Evolutionary conservation across 768 basidiomycete species (phyloP).

Genomic region (Gelatoporia subvermispora): DNA sequence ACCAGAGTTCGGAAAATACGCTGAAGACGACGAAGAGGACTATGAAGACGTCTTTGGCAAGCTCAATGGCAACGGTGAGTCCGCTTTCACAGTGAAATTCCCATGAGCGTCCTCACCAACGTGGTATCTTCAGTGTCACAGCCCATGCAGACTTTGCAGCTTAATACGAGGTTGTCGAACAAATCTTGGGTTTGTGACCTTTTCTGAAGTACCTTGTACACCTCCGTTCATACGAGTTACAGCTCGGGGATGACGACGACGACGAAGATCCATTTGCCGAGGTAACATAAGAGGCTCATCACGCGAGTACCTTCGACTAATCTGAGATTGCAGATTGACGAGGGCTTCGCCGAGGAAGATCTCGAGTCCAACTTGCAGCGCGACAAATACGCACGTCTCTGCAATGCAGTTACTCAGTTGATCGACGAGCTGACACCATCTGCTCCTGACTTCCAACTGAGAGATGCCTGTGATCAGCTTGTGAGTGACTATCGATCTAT

Average conservation of each 20-base stretch:
- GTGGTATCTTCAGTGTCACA: conserved; percentile 38
- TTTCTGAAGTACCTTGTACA: neutral
- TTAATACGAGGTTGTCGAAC: conserved; percentile 83
- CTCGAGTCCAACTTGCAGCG: conserved; percentile 88
- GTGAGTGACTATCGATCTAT: conserved; percentile 38
- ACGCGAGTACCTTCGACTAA: neutral
- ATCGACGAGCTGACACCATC: conserved; percentile 83
- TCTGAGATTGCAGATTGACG: conserved; percentile 62
- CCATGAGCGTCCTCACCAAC: neutral
- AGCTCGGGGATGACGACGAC: conserved; percentile 81
- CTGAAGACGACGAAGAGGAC: conserved; percentile 86
- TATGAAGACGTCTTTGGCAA: conserved; percentile 95
- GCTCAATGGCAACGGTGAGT: conserved; percentile 59
- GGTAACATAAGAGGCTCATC: no score
- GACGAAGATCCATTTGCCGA: conserved; percentile 97
- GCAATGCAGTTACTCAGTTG: conserved; percentile 73
- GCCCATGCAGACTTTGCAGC: conserved; percentile 70
- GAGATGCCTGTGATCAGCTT: conserved; percentile 83
- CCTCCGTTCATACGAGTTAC: conserved; percentile 5
- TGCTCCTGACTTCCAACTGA: conserved; percentile 76
- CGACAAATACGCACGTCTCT: conserved; percentile 89
- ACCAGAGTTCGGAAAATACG: conserved; percentile 76
- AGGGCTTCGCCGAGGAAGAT: conserved; percentile 88
- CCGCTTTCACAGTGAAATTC: neutral
- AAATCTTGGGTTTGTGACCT: conserved; percentile 69